A percentile compares a stretch with the other conserved stretches of the same genome.
phyloP scores from a whole-genome alignment of 2,329 filamentous ascomycete genomes.

The Fusarium liriodendri region DNA sequence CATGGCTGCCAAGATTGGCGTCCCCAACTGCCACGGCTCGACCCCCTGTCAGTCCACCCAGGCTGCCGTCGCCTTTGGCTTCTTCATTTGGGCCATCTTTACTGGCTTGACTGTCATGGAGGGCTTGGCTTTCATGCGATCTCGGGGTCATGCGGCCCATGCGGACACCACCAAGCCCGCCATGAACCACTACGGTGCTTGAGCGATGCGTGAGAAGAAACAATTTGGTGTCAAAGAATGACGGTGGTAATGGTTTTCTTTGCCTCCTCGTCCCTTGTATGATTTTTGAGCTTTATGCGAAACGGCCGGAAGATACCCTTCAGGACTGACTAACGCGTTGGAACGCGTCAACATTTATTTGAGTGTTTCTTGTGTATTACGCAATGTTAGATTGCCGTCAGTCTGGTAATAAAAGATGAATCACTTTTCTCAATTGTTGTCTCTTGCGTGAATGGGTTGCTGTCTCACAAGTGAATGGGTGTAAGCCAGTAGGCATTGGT shows the following conservation, averaged over 20 bases:
- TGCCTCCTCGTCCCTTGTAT: slow-evolving; percentile 3
- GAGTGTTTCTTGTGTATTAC: slow-evolving; percentile 16
- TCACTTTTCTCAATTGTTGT: background rate
- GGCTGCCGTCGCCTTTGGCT: slow-evolving; percentile 74
- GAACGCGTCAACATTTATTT: slow-evolving; percentile 12
- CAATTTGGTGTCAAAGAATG: slow-evolving; percentile 3
- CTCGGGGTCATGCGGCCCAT: slow-evolving; percentile 49
- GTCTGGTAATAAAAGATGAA: slow-evolving; percentile 3
- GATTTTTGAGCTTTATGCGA: slow-evolving; percentile 22
- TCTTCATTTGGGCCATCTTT: slow-evolving; percentile 70
- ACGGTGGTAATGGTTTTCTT: background rate
- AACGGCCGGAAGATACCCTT: slow-evolving; percentile 41
- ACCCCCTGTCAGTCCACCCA: slow-evolving; percentile 69
- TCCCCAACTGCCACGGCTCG: slow-evolving; percentile 63
- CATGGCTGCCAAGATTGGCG: slow-evolving; percentile 72
- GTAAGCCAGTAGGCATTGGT: background rate
- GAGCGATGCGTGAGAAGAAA: background rate
- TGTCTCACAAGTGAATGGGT: background rate
- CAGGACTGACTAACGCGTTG: slow-evolving; percentile 19
- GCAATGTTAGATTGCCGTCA: background rate
- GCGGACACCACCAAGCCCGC: slow-evolving; percentile 45
- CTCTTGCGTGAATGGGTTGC: background rate
- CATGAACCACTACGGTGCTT: slow-evolving; percentile 26
- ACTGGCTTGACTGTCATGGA: slow-evolving; percentile 60
- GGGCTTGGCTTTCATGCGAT: slow-evolving; percentile 56